Percentiles rank a stretch among this genome's conserved stretches.
Conservation (phyloP, 2,329 filamentous ascomycete genomes). For the Aspergillus versicolor region DNA sequence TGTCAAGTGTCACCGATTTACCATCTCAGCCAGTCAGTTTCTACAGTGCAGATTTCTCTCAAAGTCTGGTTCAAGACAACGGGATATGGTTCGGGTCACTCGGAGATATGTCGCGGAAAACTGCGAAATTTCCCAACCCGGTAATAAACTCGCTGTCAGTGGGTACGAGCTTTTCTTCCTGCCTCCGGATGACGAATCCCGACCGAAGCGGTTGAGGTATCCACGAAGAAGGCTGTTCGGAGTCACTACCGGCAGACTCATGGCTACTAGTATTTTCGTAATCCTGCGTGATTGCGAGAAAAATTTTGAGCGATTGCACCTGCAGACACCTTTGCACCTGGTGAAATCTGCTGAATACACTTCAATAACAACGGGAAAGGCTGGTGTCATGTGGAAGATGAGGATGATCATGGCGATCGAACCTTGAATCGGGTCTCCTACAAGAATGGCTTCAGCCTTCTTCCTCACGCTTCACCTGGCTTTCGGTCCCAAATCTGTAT, state of each 20-base stretch:
- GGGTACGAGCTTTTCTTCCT: constrained; percentile 5
- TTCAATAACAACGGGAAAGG: background rate
- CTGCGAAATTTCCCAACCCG: background rate
- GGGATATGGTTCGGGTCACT: background rate
- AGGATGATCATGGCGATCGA: constrained; percentile 18
- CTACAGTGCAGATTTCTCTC: constrained; percentile 37
- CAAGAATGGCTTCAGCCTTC: background rate
- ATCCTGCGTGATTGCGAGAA: background rate
- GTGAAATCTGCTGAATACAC: too few species aligned
- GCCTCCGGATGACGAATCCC: constrained; percentile 9
- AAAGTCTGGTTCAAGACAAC: background rate
- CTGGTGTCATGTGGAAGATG: constrained; percentile 1
- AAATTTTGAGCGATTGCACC: background rate
- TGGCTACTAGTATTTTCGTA: background rate
- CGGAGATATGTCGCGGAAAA: constrained; percentile 6
- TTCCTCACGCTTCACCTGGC: background rate
- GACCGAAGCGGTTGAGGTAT: background rate
- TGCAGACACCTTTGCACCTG: too few species aligned
- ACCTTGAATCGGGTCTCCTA: background rate
- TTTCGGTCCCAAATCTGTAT: too few species aligned
- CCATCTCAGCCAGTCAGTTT: too few species aligned
- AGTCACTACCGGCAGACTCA: background rate
- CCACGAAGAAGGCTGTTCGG: background rate
- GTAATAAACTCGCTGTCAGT: constrained; percentile 4
- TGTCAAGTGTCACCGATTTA: constrained; percentile 13